Base-by-base conservation (phyloP, 495 filamentous ascomycete genomes). In the Pseudevernia furfuracea region DNA sequence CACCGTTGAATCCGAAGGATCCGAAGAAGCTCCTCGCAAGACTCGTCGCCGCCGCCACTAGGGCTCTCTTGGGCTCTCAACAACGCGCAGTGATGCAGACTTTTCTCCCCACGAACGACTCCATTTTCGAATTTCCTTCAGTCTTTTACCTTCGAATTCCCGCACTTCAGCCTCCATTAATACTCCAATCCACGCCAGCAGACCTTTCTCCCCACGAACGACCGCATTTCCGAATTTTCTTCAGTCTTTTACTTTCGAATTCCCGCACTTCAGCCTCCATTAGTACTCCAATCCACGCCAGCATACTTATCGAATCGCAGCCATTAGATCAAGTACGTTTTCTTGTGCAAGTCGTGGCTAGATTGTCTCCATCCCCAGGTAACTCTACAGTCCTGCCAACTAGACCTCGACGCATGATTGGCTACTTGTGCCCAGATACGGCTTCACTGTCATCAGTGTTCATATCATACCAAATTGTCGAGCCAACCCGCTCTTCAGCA, bases 401-500 rank as follows among this genome's bases (percentile, higher is more conserved):
- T n/a, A 52, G 48, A 52, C n/a, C 8, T 25, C 25, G 12, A 52
- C 48, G 48, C 25, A 30, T 30, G 25, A 10, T 17, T 52, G 48
- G 48, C 25, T 52, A 28, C 25, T 30, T 28, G 10, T 28, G 4
- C 46, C n/a, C 4, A 5, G 12, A 49, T 25, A 25, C 3, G 10
- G 23, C 46, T 4, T 25, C 46, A 49, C 10, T 11, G 3, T 12
- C 10, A 30, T 19, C 48, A 30, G 14, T 2, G 8, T 17, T 25
- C 4, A 28, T 17, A 19, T 25, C 30, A 44, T 44, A 39, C 28
- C 11, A 10, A 25, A 32, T 66, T 17, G 17, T 48, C 15, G 52
- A 55, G 28, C 30, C 30, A 11, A 55, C 36, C 28, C 52, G 30
- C 52, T 55, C 52, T 55, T 55, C 28, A 55, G 52, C 15, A 55